phyloP scores from a whole-genome alignment of 768 basidiomycete species.

The Termitomyces sp. region DNA sequence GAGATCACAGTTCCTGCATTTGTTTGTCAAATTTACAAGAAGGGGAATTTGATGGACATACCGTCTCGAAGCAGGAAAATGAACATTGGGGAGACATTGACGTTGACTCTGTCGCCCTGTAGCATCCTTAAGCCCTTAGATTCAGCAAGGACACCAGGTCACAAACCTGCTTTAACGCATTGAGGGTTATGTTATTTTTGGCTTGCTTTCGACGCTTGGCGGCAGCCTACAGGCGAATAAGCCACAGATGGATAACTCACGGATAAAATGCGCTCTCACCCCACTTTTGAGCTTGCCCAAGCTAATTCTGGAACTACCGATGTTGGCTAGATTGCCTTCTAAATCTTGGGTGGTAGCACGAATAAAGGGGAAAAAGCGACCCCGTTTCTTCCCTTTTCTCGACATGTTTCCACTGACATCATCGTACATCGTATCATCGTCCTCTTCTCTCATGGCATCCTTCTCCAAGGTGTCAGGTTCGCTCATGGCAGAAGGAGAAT shows the following conservation, averaged over 20 bases:
- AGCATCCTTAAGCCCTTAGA: not conserved
- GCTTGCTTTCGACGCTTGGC: slow-evolving; percentile 12
- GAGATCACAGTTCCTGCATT: slow-evolving; percentile 55
- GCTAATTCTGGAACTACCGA: slow-evolving; percentile 9
- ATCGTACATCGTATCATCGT: slow-evolving; percentile 10
- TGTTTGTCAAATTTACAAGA: not conserved
- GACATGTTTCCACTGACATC: slow-evolving; percentile 1
- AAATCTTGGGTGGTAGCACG: slow-evolving; percentile 12
- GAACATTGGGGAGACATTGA: slow-evolving; percentile 57
- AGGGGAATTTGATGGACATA: slow-evolving; percentile 13
- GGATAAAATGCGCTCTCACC: not conserved
- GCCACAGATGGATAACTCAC: not conserved
- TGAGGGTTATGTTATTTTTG: slow-evolving; percentile 15
- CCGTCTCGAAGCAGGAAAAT: slow-evolving; percentile 64
- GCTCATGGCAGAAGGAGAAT: slow-evolving; percentile 30
- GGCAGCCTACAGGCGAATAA: slow-evolving; percentile 12
- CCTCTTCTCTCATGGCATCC: slow-evolving; percentile 8
- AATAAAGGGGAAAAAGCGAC: slow-evolving; percentile 9
- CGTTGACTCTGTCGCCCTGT: slow-evolving; percentile 48
- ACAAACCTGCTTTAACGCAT: slow-evolving; percentile 20
- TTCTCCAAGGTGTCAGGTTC: slow-evolving; percentile 3
- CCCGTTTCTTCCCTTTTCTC: slow-evolving; percentile 9
- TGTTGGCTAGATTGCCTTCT: slow-evolving; percentile 13
- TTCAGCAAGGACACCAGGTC: not conserved
- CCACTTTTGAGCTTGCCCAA: slow-evolving; percentile 14